Evolutionary conservation across 169 alveolate genomes (phyloP), one percentile per base, ranked within the genome.

Genomic region (Eimeria mitis): DNA sequence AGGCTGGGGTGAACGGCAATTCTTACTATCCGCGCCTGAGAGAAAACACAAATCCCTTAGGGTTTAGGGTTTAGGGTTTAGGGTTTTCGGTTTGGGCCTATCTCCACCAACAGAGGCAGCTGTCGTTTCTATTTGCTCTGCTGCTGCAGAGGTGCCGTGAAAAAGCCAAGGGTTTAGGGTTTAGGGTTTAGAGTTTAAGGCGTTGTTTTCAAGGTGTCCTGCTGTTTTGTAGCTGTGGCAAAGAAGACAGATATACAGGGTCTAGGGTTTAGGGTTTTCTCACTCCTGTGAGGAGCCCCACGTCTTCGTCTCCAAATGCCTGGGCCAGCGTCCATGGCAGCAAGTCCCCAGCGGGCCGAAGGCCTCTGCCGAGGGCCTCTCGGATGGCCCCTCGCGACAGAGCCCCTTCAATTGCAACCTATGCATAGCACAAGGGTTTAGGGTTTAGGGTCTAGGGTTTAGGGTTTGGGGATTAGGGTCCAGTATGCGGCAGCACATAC

Each of bases 1-100:
- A 99, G 98, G 61, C 99, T 98, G 63, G 99, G 99, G 95, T 99
- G 99, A 31, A 99, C 99, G 9, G 99, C 99, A n/a, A 99, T 99
- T 90, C 99, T 98, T 25, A 99, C 99, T 21, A 99, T 97, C 92
- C 99, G 98, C 23, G 98, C 98, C 84, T 98, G 97, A 34, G 94
- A 89, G 73, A 91, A 95, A 83, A 47, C 56, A 47, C 65, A 71
- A n/a, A 40, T 16, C 9, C 25, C 0, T 0, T n/a, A 1, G 83
- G 37, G 83, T 37, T 16, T 2, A 34, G 16, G 37, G 37, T 5
- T 65, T 65, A 65, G 75, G 75, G 75, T 65, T 65, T n/a, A 65
- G 75, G 75, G 75, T 65, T 65, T 65, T 49, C n/a, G n/a, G n/a
- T n/a, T n/a, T n/a, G n/a, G n/a, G n/a, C n/a, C n/a, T n/a, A n/a